Evolutionary conservation across 139 green algal species (phyloP).

Genomic region (Ettlia oleoabundans): DNA sequence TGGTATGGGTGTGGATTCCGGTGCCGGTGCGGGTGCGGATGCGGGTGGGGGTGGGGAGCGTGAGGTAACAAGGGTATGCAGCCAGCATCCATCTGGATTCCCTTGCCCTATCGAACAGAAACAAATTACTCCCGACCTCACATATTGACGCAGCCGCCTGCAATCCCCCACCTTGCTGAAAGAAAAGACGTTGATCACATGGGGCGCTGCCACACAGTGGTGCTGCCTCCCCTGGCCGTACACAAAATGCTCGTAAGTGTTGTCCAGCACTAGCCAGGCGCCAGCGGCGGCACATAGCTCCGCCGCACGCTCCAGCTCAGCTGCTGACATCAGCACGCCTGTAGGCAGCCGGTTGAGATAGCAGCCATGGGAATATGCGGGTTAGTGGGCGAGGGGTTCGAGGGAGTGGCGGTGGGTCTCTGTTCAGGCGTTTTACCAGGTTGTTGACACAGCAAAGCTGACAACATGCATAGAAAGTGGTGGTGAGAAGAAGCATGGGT

Average conservation of each 20-base stretch:
- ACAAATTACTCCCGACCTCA: background rate
- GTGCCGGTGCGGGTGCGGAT: too few relatives aligned
- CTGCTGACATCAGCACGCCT: slow-evolving; percentile 75
- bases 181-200: slow-evolving; percentile 89
- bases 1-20: too few relatives aligned
- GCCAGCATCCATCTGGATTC: too few relatives aligned
- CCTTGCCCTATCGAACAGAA: too few relatives aligned
- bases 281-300: slow-evolving; percentile 62
- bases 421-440: too few relatives aligned
- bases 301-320: slow-evolving; percentile 68
- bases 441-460: too few relatives aligned
- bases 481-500: too few relatives aligned
- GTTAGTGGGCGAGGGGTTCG: background rate
- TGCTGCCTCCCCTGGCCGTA: slow-evolving; percentile 69
- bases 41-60: too few relatives aligned
- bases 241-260: slow-evolving; percentile 95
- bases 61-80: too few relatives aligned
- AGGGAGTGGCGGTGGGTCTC: too few relatives aligned
- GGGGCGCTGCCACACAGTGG: slow-evolving; percentile 58
- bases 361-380: background rate
- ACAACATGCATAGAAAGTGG: too few relatives aligned
- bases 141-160: background rate
- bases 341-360: too few relatives aligned
- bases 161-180: slow-evolving; percentile 77
- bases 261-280: slow-evolving; percentile 93